Evolutionary conservation across 2,329 filamentous ascomycete genomes (phyloP), one percentile per base, ranked within the genome.

Genomic region (Chaetomiaceae sp.): DNA sequence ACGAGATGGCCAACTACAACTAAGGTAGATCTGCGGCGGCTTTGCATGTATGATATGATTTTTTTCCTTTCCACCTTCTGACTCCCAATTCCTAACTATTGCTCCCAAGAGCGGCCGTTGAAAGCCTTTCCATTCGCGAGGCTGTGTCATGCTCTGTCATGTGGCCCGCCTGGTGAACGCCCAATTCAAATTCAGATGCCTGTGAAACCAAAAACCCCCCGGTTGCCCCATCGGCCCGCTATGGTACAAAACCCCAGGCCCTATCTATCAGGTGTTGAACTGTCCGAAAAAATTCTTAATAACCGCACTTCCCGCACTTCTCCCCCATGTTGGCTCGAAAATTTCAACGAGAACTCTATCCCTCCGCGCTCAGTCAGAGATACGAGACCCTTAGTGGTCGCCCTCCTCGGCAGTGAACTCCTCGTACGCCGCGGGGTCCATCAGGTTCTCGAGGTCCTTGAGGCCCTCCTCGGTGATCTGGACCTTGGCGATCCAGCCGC

Each of bases 401-500:
- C 69, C 70, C 56, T 66, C 68, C 19, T 68, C 61, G 19, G 71
- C 71, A 20, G 83, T 87, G 66, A 91, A 91, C 34, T 76, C 75
- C 73, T 85, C 85, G 74, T 99, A 97, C 58, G 81, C 83, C 63
- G 84, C 81, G 55, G 74, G 77, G 65, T 83, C 84, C 87, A 97
- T 88, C 65, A 96, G 74, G 10, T 66, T 71, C 57, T 95, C 86
- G 60, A 90, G 67, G 71, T 93, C 85, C 66, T 80, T 75, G 55
- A 76, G 70, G 48, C 78, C 79, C 56, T 73, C 67, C 67, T 89
- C 86, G 57, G 74, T 76, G 43, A 97, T 76, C 71, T 87, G 77
- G 56, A 97, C 83, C 81, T 89, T 92, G 50, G 86, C 90, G 67
- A 99, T 86, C 93, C 93, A 99, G 57, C 89, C 92, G 50, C 92